Conservation (phyloP, 257 asterid genomes). For the Leonotis leonurus region DNA sequence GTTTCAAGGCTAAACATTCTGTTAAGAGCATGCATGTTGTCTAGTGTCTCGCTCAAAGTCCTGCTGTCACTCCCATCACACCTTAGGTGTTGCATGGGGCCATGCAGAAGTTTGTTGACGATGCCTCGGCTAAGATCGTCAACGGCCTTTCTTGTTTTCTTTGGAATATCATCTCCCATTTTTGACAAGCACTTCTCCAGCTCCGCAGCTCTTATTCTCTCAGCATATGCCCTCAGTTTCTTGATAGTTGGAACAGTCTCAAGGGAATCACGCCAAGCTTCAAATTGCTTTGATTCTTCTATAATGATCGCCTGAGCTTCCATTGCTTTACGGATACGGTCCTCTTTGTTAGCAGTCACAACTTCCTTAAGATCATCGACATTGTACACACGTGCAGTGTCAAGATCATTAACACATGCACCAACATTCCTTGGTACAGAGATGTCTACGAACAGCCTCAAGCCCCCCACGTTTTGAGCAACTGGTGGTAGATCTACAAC, state of each 20-base stretch:
- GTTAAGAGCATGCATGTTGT: conserved; percentile 92
- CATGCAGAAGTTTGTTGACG: conserved; percentile 86
- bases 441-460: conserved; percentile 71
- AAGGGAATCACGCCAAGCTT: conserved; percentile 89
- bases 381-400: conserved; percentile 64
- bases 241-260: conserved; percentile 94
- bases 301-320: conserved; percentile 78
- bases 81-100: conserved; percentile 97
- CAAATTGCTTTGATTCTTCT: conserved; percentile 82
- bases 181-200: conserved; percentile 83
- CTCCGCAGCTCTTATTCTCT: conserved; percentile 75
- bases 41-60: conserved; percentile 82
- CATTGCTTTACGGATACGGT: conserved; percentile 77
- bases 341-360: conserved; percentile 93
- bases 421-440: conserved; percentile 94
- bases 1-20: conserved; percentile 85
- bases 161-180: conserved; percentile 87
- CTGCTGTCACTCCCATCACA: conserved; percentile 95
- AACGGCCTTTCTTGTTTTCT: conserved; percentile 69
- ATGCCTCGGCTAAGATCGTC: conserved; percentile 90
- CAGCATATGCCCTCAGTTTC: conserved; percentile 88
- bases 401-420: conserved; percentile 62
- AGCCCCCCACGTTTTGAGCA: conserved; percentile 36
- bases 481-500: conserved; percentile 50
- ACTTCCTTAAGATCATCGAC: conserved; percentile 95